Base-by-base conservation (phyloP, 2,329 filamentous ascomycete species). In the Metarhizium guizhouense region DNA sequence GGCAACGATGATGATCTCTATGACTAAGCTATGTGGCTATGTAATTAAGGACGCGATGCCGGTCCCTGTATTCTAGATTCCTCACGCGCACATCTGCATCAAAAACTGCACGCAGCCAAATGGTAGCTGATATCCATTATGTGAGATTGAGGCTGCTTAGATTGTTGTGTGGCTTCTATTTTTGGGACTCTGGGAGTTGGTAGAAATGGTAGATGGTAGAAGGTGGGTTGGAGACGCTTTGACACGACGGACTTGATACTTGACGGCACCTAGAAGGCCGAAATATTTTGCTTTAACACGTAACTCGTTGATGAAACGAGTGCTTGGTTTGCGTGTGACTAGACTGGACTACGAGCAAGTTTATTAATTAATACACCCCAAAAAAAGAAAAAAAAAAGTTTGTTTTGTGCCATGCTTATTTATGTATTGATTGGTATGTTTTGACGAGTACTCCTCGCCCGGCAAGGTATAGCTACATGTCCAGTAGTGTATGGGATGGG, bases 1-100 rank as follows among this genome's bases (percentile, higher is more conserved):
- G 93, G 90, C 66, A 92, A 95, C 72, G 93, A 97, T 70, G 93
- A 96, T 74, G 93, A 92, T 76, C 88, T 97, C 72, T 97, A 97
- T 74, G 90, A 96, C 76, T 96, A 92, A 82, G 74, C 60, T n/a
- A 57, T 57, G 55, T 49, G 56, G 55, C 54, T 57, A 61, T 53
- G 54, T 56, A 52, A 60, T 58, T 54, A 56, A 54, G 58, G 62
- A 59, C 59, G 65, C 56, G 49, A 53, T 48, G 54, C 57, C 56
- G 54, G 61, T 65, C 63, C 61, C 58, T 79, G 75, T 78, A 79
- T 72, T 79, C 67, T 78, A 78, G 70, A 70, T 72, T 68, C 63
- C 64, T 64, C 64, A 60, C 64, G 63, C 63, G 62, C 67, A 68
- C 65, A 69, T 68, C 67, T 68, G 65, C 66, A 64, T 67, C 56